Evolutionary conservation across 208 protist genomes (phyloP).

Genomic region (Leishmania gerbilli): DNA sequence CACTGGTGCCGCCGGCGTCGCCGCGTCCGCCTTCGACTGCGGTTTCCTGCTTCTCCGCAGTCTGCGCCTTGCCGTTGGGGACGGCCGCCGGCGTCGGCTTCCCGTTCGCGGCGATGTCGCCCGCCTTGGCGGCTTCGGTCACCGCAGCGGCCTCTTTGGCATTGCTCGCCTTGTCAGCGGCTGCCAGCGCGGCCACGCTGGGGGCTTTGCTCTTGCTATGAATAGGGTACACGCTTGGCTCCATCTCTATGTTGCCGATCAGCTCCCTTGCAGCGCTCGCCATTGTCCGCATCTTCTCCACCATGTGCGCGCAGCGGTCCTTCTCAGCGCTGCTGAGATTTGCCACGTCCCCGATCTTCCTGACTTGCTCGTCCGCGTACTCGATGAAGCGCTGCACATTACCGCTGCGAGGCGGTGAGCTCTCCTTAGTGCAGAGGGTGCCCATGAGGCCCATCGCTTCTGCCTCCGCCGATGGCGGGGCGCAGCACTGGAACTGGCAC

Average conservation of each 20-base stretch:
- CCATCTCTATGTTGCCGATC: constrained; percentile 32
- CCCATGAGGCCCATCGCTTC: constrained; percentile 31
- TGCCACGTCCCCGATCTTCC: constrained; percentile 18
- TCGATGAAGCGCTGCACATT: constrained; percentile 81
- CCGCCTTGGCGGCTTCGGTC: too few species aligned
- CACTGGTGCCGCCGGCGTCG: neutral
- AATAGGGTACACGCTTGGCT: constrained; percentile 48
- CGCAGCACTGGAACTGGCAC: constrained; percentile 49
- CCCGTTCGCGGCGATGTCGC: too few species aligned
- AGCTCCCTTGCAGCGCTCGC: constrained; percentile 48
- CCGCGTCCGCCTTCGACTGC: neutral
- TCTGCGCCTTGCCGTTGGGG: neutral
- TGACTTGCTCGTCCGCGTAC: constrained; percentile 44
- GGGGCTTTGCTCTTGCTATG: constrained; percentile 11
- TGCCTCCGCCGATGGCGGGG: constrained; percentile 47
- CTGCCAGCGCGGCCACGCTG: neutral
- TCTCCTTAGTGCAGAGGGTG: constrained; percentile 39
- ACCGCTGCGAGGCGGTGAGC: constrained; percentile 64
- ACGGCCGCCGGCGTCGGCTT: neutral
- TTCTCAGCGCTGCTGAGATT: constrained; percentile 32
- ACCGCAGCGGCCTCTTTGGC: neutral
- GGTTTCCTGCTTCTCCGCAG: constrained; percentile 2
- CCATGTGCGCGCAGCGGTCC: constrained; percentile 22
- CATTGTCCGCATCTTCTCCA: constrained; percentile 46
- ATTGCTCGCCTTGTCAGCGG: constrained; percentile 8